Evolutionary conservation across 495 filamentous ascomycete species (phyloP).

Genomic region (Thermothielavioides terrestris): DNA sequence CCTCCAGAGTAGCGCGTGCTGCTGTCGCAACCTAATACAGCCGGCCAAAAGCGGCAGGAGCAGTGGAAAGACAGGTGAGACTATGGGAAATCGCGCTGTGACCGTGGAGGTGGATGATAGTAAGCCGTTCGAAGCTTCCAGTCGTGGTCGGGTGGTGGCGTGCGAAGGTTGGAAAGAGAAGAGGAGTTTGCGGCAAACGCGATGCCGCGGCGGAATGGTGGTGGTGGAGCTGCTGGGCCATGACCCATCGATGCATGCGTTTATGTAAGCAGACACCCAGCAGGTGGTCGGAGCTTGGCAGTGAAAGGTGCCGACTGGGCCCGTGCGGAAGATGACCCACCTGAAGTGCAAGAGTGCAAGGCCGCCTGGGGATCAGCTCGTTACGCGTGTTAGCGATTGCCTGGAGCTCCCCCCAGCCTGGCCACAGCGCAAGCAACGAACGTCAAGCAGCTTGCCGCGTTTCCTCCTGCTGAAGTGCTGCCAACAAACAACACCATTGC

Average conservation of each 20-base stretch:
- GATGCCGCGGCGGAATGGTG: not conserved
- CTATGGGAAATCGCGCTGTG: not conserved
- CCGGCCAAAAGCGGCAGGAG: not conserved
- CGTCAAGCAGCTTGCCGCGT: conserved; percentile 25
- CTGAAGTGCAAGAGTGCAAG: conserved; percentile 16
- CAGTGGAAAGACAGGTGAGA: not conserved
- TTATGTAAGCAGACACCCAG: not conserved
- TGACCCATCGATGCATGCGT: too few relatives aligned
- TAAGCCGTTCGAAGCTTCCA: not conserved
- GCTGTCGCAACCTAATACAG: too few relatives aligned
- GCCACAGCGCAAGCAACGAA: conserved; percentile 4
- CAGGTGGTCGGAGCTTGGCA: conserved; percentile 2
- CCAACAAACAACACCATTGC: not conserved
- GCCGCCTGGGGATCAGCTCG: too few relatives aligned
- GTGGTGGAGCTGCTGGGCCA: too few relatives aligned
- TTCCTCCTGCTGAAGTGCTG: conserved; percentile 1
- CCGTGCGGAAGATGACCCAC: not conserved
- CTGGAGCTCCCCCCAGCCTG: conserved; percentile 28
- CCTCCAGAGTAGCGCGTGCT: not conserved
- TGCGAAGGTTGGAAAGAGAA: conserved; percentile 26
- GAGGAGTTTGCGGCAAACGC: conserved; percentile 15
- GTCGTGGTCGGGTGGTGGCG: conserved; percentile 14
- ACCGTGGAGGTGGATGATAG: not conserved
- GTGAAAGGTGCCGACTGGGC: not conserved
- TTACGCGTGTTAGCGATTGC: conserved; percentile 35